phyloP scores from a whole-genome alignment of 306 rosid genomes.

The Vigna mungo region DNA sequence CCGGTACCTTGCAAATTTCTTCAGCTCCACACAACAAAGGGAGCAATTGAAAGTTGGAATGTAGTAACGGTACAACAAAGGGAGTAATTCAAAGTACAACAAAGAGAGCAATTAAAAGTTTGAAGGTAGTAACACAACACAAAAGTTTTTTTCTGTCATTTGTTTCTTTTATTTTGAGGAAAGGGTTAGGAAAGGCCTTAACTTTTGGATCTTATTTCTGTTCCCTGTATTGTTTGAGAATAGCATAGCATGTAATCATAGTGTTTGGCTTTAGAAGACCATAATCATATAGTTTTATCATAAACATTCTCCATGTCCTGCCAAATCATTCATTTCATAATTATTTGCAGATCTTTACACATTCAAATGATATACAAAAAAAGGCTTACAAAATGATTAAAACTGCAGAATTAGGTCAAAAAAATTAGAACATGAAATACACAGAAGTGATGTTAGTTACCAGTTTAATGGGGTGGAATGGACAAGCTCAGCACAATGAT shows the following conservation, averaged over 20 bases:
- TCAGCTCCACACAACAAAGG: too few species aligned
- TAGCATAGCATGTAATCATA: slow-evolving; percentile 56
- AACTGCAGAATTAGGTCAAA: background rate
- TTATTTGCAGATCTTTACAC: slow-evolving; percentile 24
- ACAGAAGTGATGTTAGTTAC: slow-evolving; percentile 50
- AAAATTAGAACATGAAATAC: slow-evolving; percentile 19
- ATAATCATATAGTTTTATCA: slow-evolving; percentile 75
- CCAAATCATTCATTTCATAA: slow-evolving; percentile 36
- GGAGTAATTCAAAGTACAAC: too few species aligned
- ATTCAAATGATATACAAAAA: too few species aligned
- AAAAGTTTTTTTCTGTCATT: slow-evolving; percentile 6
- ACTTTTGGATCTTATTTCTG: slow-evolving; percentile 49
- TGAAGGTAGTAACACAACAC: too few species aligned
- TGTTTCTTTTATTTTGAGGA: slow-evolving; percentile 1
- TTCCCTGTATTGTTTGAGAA: slow-evolving; percentile 59
- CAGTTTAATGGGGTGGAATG: slow-evolving; percentile 51
- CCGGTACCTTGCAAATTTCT: too few species aligned
- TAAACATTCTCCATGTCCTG: slow-evolving; percentile 80
- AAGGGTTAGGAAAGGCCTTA: background rate
- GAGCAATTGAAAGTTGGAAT: too few species aligned
- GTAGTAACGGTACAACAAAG: too few species aligned
- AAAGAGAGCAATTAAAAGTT: too few species aligned
- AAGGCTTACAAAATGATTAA: background rate
- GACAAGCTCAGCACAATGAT: slow-evolving; percentile 63
- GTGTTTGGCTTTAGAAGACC: slow-evolving; percentile 69